Evolutionary conservation across 306 rosid species (phyloP).

Genomic region (Prunus kanzakura): DNA sequence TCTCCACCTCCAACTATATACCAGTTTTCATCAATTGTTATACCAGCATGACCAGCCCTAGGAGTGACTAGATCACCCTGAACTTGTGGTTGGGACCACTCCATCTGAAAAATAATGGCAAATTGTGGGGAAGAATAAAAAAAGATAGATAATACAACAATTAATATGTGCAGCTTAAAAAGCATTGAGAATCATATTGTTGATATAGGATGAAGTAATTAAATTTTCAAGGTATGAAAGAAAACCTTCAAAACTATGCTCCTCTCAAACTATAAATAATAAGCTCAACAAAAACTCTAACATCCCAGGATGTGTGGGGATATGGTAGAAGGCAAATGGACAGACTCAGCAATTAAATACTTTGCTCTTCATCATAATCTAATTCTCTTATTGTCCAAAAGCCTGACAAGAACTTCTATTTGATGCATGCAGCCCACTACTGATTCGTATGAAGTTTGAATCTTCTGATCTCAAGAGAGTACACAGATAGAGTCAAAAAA

Average conservation of each 20-base stretch:
- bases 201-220: neutral
- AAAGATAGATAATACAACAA: conserved; percentile 5
- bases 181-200: neutral
- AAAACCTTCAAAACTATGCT: conserved; percentile 1
- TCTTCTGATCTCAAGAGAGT: neutral
- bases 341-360: neutral
- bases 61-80: conserved; percentile 82
- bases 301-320: neutral
- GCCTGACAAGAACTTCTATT: neutral
- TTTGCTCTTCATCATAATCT: neutral
- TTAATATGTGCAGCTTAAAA: neutral
- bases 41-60: conserved; percentile 96
- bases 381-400: neutral
- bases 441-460: neutral
- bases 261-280: neutral
- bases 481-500: neutral
- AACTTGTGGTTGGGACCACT: conserved; percentile 93
- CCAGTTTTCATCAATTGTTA: conserved; percentile 75
- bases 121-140: conserved; percentile 14
- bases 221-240: neutral
- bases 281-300: neutral
- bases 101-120: conserved; percentile 60
- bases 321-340: neutral
- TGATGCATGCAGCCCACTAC: neutral
- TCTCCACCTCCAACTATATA: conserved; percentile 97